Percentiles rank a stretch among this genome's conserved stretches.
These are phyloP conservation scores for Exsudoporus frostii DNA, from an alignment of 768 basidiomycete species.

Conservation along the genomic window DNA sequence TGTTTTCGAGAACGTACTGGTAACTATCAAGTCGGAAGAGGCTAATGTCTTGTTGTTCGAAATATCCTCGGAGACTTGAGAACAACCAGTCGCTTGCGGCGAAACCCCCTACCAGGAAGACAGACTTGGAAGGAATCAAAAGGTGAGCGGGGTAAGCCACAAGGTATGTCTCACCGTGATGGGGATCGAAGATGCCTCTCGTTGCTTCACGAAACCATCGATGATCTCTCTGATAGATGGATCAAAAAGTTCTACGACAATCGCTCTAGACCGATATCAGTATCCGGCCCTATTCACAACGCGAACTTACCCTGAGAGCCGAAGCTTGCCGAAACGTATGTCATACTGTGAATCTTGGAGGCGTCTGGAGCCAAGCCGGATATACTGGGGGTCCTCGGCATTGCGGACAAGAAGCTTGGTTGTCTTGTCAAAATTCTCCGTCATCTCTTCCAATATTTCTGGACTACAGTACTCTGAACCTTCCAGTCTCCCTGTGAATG, in stretches of 20 bases:
- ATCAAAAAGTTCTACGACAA: conserved; percentile 42
- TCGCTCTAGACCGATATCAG: conserved; percentile 25
- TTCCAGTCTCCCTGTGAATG: conserved; percentile 26
- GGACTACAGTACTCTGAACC: conserved; percentile 30
- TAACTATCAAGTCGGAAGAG: conserved; percentile 52
- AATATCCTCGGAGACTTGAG: conserved; percentile 35
- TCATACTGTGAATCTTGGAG: conserved; percentile 38
- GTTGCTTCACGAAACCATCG: conserved; percentile 34
- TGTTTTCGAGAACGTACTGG: conserved; percentile 39
- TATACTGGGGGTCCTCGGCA: conserved; percentile 36
- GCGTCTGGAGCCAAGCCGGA: conserved; percentile 39
- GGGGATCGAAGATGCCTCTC: conserved; percentile 25
- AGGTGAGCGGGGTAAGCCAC: not conserved
- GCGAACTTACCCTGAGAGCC: conserved; percentile 34
- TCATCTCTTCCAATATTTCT: conserved; percentile 36
- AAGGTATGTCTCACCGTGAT: conserved; percentile 32
- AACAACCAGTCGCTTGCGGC: conserved; percentile 45
- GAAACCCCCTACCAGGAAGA: conserved; percentile 46
- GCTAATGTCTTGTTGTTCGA: conserved; percentile 38
- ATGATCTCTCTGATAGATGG: conserved; percentile 39
- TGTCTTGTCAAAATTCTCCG: conserved; percentile 37
- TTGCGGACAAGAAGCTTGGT: conserved; percentile 45
- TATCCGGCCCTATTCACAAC: not conserved
- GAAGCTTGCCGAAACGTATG: conserved; percentile 39
- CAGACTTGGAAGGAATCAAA: conserved; percentile 21